Evolutionary conservation across 805 yeast species (phyloP).

Genomic region (Kockiozyma suomiensis): DNA sequence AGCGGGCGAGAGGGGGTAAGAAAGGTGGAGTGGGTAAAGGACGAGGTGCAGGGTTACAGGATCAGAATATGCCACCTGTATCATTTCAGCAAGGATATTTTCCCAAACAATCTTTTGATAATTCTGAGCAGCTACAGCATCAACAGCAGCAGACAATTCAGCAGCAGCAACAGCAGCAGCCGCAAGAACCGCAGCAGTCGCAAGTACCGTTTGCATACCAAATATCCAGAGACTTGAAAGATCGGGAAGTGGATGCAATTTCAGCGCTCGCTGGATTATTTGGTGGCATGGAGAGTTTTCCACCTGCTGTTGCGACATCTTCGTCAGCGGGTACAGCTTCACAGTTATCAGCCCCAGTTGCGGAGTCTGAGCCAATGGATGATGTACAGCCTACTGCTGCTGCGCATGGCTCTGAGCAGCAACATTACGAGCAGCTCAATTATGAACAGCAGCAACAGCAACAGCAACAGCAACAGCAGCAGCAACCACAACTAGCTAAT

Average conservation of each 20-base stretch:
- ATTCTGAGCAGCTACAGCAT: background rate
- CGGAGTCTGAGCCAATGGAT: background rate
- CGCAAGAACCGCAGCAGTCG: background rate
- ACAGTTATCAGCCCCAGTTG: background rate
- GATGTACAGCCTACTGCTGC: background rate
- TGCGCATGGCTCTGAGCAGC: slow-evolving; percentile 8
- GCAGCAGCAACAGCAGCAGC: background rate
- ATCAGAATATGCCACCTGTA: background rate
- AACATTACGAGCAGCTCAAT: background rate
- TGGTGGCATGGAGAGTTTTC: slow-evolving; percentile 25
- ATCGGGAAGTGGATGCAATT: slow-evolving; percentile 36
- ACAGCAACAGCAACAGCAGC: background rate
- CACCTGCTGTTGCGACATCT: background rate
- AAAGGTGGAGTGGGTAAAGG: slow-evolving; percentile 7
- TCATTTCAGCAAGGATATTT: background rate
- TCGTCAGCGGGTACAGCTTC: background rate
- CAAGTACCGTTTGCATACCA: background rate
- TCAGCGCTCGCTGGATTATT: slow-evolving; percentile 36
- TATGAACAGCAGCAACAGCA: background rate
- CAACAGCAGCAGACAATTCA: slow-evolving; percentile 1
- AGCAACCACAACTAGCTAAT: background rate
- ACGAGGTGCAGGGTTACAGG: background rate
- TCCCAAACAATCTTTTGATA: background rate
- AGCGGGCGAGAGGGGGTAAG: slow-evolving; percentile 16
- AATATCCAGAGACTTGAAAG: slow-evolving; percentile 24